Evolutionary conservation across 2,329 filamentous ascomycete genomes (phyloP), one percentile per base, ranked within the genome.

Genomic region (Hypomyces rosellus): DNA sequence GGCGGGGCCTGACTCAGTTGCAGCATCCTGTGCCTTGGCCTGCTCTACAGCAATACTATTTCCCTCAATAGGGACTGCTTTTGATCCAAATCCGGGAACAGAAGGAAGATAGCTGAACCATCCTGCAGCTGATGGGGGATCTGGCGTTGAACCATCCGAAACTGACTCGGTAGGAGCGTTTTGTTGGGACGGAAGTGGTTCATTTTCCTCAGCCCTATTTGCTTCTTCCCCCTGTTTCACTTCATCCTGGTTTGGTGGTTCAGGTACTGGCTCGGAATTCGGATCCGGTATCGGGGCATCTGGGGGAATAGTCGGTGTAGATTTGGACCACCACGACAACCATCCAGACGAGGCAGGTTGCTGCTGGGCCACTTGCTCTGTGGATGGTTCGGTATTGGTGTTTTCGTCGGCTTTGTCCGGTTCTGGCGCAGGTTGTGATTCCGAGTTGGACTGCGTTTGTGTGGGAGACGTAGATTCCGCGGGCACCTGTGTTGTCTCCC

Each of bases 251-350:
- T 25, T 44, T n/a, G 18, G 13, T 8, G 13, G 12, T 25, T 45
- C 30, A 14, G 14, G 30, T 14, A 22, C 14, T 6, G 46, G 37
- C 12, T 34, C 42, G 16, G 6, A 16, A 13, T 15, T 9, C 4
- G 50, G 37, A n/a, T 34, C 42, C 16, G 46, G 36, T 3, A 18
- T 33, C 6, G 41, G 9, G 5, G 48, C 13, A 7, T 51, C 16
- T 20, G 59, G 55, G 8, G 57, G 56, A 25, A 63, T 64, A 8
- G 56, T 57, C 34, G 61, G 55, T n/a, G 64, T 59, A 12, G 57
- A 55, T 45, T 54, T 65, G 14, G 60, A 61, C 60, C 78, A 67
- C 79, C 80, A 82, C 33, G 76, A 73, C 14, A 82, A 63, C 80
- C 80, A 83, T 16, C 76, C 71, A 22, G 75, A 72, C 6, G 75